Conservation (phyloP, 2,329 filamentous ascomycete genomes). For the Aureobasidium uvarum region DNA sequence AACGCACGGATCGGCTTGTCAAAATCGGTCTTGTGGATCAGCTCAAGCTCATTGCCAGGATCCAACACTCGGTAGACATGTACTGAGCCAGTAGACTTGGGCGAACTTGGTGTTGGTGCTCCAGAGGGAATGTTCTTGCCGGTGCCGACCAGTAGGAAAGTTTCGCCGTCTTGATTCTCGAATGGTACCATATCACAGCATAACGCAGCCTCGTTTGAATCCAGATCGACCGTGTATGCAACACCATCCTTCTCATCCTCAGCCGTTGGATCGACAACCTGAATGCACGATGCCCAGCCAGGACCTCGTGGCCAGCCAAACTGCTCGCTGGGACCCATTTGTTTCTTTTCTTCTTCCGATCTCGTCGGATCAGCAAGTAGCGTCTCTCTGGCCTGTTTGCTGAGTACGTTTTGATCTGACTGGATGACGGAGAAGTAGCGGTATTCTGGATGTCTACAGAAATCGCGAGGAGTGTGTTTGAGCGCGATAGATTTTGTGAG, state of each 20-base stretch:
- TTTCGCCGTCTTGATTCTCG: slow-evolving; percentile 81
- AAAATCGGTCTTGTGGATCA: slow-evolving; percentile 94
- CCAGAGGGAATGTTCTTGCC: slow-evolving; percentile 70
- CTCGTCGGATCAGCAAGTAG: slow-evolving; percentile 69
- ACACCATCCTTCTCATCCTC: slow-evolving; percentile 49
- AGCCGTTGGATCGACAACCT: slow-evolving; percentile 77
- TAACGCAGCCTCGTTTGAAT: slow-evolving; percentile 87
- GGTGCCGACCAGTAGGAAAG: slow-evolving; percentile 90
- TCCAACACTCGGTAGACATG: slow-evolving; percentile 90
- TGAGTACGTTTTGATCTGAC: slow-evolving; percentile 86
- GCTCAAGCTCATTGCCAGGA: slow-evolving; percentile 82
- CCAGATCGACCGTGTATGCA: slow-evolving; percentile 74
- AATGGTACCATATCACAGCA: slow-evolving; percentile 84
- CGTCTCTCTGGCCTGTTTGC: slow-evolving; percentile 71
- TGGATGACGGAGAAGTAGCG: slow-evolving; percentile 93
- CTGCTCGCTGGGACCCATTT: slow-evolving; percentile 69
- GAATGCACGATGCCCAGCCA: slow-evolving; percentile 95
- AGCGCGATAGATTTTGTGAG: slow-evolving; percentile 57
- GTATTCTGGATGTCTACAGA: slow-evolving; percentile 83
- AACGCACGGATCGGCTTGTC: slow-evolving; percentile 88
- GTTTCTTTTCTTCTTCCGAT: slow-evolving; percentile 62
- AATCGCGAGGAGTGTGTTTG: slow-evolving; percentile 83
- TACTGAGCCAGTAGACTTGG: slow-evolving; percentile 63
- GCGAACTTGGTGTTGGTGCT: slow-evolving; percentile 28
- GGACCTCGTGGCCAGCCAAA: slow-evolving; percentile 85